Evolutionary conservation across 305 asterid species (phyloP).

Genomic region (Fraxinus floribunda): DNA sequence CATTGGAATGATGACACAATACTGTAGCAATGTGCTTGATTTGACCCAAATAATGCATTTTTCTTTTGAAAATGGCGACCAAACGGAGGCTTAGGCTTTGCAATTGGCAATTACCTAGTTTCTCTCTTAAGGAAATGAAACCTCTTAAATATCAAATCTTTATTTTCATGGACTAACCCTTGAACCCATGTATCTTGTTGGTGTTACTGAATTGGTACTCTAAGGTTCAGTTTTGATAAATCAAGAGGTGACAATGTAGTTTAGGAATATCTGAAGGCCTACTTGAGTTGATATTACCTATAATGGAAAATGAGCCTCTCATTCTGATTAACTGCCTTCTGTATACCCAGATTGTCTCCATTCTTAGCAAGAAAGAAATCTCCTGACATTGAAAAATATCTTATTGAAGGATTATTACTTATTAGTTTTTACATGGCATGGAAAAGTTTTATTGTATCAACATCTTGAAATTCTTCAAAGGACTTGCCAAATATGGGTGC

Average conservation of each 20-base stretch:
- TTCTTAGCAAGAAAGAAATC: background rate
- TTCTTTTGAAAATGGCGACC: too few species aligned
- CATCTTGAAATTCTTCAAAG: background rate
- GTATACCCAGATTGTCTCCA: background rate
- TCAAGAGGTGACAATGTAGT: background rate
- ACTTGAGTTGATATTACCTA: background rate
- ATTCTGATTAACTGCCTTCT: background rate
- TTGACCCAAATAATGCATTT: too few species aligned
- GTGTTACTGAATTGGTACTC: background rate
- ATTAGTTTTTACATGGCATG: background rate
- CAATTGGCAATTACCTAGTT: background rate
- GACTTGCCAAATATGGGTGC: background rate
- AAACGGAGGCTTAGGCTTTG: background rate
- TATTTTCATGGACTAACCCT: background rate
- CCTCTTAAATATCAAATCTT: background rate
- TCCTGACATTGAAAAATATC: background rate
- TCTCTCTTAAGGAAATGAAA: background rate
- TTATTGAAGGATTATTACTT: background rate
- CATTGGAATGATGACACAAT: too few species aligned
- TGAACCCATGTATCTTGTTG: background rate
- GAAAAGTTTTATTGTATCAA: background rate
- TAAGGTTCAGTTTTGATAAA: background rate
- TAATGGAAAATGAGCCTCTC: slow-evolving; percentile 3
- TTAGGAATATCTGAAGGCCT: background rate
- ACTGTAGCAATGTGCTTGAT: too few species aligned